phyloP scores from a whole-genome alignment of 2,329 filamentous ascomycete genomes.

The Harringtonia aguacate region DNA sequence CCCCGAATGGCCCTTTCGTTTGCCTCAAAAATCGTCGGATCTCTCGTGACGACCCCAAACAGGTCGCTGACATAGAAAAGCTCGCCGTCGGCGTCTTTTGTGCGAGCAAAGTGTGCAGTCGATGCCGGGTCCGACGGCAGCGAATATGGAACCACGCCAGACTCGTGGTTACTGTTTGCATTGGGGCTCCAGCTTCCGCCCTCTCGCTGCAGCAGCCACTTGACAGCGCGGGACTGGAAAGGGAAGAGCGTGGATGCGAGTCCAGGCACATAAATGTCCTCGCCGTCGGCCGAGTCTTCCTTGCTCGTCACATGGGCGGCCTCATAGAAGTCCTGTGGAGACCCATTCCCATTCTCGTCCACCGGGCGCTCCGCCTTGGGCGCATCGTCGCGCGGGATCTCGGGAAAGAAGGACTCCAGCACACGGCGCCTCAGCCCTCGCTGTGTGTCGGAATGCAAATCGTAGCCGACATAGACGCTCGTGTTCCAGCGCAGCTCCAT shows the following conservation, averaged over 20 bases:
- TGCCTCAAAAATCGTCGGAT: conserved; percentile 32
- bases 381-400: neutral
- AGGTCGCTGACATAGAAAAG: conserved; percentile 40
- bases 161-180: neutral
- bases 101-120: conserved; percentile 32
- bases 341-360: conserved; percentile 14
- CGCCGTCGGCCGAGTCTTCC: conserved; percentile 22
- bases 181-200: conserved; percentile 37
- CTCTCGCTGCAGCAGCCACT: conserved; percentile 61
- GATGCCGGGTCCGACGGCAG: conserved; percentile 9
- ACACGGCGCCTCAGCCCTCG: neutral
- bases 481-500: conserved; percentile 20
- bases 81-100: conserved; percentile 33
- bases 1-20: conserved; percentile 34
- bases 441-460: conserved; percentile 1
- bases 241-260: conserved; percentile 50
- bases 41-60: conserved; percentile 45
- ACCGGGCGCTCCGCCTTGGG: neutral
- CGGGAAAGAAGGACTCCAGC: conserved; percentile 13
- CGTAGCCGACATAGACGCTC: conserved; percentile 9
- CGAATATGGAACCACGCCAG: conserved; percentile 16
- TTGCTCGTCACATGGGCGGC: conserved; percentile 50
- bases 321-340: conserved; percentile 55
- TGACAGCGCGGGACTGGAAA: conserved; percentile 59
- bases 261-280: conserved; percentile 29